Evolutionary conservation across 2,329 filamentous ascomycete species (phyloP), one percentile per base, ranked within the genome.

Genomic region (Akanthomyces muscarius): DNA sequence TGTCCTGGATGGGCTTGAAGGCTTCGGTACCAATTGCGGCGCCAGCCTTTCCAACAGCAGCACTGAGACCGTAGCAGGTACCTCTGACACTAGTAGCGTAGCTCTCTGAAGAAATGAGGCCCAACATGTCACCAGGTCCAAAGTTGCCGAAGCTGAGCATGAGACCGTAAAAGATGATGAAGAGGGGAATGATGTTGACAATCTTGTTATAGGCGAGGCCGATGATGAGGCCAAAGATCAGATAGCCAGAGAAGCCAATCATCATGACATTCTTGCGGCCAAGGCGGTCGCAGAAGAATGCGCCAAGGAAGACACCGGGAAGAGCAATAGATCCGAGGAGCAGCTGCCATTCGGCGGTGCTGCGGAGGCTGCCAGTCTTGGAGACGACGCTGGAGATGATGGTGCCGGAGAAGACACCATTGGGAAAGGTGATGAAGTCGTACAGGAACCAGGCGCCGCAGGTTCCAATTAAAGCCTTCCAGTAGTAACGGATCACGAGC

Each of bases 391-490:
- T 69, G 33, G 75, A 68, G 63, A 82, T 74, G 67, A 81, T 80
- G 4, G 74, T 76, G 5, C 73, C 78, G 16, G 75, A 78, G 69
- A 81, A 80, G 58, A 80, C 76, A 13, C 78, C 77, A 65, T 80
- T 81, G 5, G 78, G 78, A 63, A 81, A 81, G 3, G 78, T 80
- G 63, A 81, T 77, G 41, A 75, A 79, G 66, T 78, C 77, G 70
- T 81, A 81, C 14, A 84, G 75, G 69, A 85, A 85, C 81, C 82
- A 85, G 56, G 83, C 82, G 11, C 81, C 77, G 61, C 77, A 82
- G 11, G 82, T 83, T 11, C 83, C 81, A 38, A 81, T 72, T 13
- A 86, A 71, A 2, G 78, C 73, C 67, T 77, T 81, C 82, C 83
- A 85, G 71, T 86, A 86, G 68, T 79, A 85, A 23, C 74, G 75